Percentiles rank a stretch among this genome's conserved stretches.
These are phyloP conservation scores for Solanum rostratum DNA, from an alignment of 257 asterid genomes.

Conservation along the genomic window DNA sequence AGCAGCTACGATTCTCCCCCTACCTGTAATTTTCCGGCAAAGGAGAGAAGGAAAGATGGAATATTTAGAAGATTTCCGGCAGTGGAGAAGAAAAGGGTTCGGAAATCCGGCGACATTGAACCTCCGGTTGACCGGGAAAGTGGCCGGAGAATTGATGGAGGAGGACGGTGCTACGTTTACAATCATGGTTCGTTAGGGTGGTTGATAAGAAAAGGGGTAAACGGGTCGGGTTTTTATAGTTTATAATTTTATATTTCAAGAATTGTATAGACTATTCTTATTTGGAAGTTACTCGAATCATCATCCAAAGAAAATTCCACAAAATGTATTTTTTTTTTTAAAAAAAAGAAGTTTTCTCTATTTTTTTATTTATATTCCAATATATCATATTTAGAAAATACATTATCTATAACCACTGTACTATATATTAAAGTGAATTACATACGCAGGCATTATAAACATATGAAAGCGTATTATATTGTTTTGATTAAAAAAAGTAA, in stretches of 20 bases:
- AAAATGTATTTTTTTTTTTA: too few species aligned
- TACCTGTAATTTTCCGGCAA: neutral
- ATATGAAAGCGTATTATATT: too few species aligned
- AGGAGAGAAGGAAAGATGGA: neutral
- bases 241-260: neutral
- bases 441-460: too few species aligned
- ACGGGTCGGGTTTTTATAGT: neutral
- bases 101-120: neutral
- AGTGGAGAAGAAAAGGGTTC: neutral
- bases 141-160: neutral
- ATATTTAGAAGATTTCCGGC: neutral
- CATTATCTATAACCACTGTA: too few species aligned
- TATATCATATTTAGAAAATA: too few species aligned
- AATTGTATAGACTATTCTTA: neutral
- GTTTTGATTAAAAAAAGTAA: too few species aligned
- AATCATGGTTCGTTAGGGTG: neutral
- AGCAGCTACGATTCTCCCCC: conserved; percentile 1
- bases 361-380: too few species aligned
- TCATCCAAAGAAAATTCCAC: too few species aligned
- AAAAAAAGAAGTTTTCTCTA: too few species aligned
- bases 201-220: neutral
- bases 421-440: too few species aligned
- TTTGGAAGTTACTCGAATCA: neutral
- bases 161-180: neutral
- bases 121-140: neutral